These are phyloP conservation scores for Lasiodiplodia citricola DNA, from an alignment of 2,329 filamentous ascomycete species.

Conservation along the genomic window DNA sequence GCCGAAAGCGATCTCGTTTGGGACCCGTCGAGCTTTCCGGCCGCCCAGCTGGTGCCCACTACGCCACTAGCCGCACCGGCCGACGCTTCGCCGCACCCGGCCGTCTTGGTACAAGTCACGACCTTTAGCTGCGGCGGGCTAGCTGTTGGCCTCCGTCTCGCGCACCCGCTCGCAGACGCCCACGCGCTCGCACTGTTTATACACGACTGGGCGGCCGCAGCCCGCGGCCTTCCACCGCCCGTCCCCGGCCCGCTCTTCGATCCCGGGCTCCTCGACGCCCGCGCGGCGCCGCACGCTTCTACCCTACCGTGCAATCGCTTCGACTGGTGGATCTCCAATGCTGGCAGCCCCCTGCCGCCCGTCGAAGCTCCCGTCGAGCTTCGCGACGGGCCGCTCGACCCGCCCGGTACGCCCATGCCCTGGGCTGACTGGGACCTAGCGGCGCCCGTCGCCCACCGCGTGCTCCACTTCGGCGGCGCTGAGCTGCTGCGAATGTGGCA, in stretches of 20 bases:
- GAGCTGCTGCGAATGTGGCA: constrained; percentile 46
- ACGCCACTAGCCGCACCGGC: not conserved
- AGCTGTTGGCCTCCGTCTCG: constrained; percentile 49
- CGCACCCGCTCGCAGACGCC: constrained; percentile 55
- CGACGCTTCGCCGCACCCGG: not conserved
- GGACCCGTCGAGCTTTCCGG: constrained; percentile 10
- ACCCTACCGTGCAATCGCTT: constrained; percentile 53
- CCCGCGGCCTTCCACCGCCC: constrained; percentile 29
- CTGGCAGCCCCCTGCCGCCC: constrained; percentile 11
- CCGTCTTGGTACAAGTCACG: constrained; percentile 48
- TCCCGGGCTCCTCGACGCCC: constrained; percentile 46
- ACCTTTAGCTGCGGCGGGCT: constrained; percentile 50
- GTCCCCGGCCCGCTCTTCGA: constrained; percentile 45
- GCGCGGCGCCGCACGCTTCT: constrained; percentile 39
- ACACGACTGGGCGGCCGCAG: constrained; percentile 47
- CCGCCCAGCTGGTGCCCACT: constrained; percentile 11
- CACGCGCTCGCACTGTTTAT: constrained; percentile 51
- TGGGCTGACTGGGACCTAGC: constrained; percentile 52
- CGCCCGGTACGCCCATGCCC: constrained; percentile 42
- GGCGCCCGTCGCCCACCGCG: constrained; percentile 38
- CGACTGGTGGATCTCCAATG: constrained; percentile 51
- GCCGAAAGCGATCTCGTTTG: not conserved
- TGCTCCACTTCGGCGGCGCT: constrained; percentile 46
- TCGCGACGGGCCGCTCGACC: constrained; percentile 31
- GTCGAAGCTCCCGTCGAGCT: constrained; percentile 32